phyloP scores from a whole-genome alignment of 768 basidiomycete species.

The Hericium coralloides region DNA sequence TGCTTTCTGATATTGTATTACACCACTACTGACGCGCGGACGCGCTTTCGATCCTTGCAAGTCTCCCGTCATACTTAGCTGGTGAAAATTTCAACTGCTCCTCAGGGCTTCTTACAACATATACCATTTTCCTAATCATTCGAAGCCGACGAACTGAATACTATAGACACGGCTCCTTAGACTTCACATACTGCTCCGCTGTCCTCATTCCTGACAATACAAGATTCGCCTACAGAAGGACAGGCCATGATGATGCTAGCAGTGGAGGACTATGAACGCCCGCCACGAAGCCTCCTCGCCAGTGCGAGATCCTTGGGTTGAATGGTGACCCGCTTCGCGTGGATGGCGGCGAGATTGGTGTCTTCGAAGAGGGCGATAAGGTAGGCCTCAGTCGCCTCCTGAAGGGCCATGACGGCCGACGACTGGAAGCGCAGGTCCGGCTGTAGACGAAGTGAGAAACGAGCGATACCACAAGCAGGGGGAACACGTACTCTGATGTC shows the following conservation, averaged over 20 bases:
- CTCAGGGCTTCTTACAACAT: too few species aligned
- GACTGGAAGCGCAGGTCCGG: slow-evolving; percentile 92
- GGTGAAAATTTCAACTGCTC: too few species aligned
- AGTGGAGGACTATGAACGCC: slow-evolving; percentile 52
- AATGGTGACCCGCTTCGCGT: slow-evolving; percentile 85
- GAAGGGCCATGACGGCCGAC: slow-evolving; percentile 84
- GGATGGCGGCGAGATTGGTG: slow-evolving; percentile 79
- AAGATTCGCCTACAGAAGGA: too few species aligned
- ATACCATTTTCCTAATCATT: too few species aligned
- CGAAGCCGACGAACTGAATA: too few species aligned
- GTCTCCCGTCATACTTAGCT: too few species aligned
- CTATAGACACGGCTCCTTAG: too few species aligned
- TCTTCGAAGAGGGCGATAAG: slow-evolving; percentile 78
- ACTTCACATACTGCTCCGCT: too few species aligned
- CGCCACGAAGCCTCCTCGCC: slow-evolving; percentile 79
- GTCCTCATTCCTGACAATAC: too few species aligned
- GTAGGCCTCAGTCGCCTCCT: slow-evolving; percentile 86
- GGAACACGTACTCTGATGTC: slow-evolving; percentile 70
- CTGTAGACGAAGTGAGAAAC: slow-evolving; percentile 25
- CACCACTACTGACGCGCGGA: too few species aligned
- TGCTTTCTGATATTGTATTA: too few species aligned
- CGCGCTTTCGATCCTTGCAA: too few species aligned
- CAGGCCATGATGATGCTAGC: background rate
- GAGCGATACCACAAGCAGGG: background rate
- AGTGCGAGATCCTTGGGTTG: slow-evolving; percentile 82